Base-by-base conservation (phyloP, 1,284 basidiomycete genomes). In the Coriolopsis trogii region DNA sequence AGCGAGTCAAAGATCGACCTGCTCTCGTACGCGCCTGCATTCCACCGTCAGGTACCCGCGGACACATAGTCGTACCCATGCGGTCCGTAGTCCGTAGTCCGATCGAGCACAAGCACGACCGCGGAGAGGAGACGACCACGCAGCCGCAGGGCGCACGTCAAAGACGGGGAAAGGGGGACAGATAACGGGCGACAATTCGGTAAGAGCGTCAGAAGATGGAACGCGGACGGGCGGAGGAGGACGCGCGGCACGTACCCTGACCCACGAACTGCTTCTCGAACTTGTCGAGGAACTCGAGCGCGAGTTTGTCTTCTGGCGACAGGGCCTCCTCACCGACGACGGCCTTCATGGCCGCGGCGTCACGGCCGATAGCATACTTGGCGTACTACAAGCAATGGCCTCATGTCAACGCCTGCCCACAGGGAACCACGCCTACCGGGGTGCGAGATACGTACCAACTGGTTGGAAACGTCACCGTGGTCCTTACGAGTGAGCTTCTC, bases 291-390 rank as follows among this genome's bases (percentile, higher is more conserved):
- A 97, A 96, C 70, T 95, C 93, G 47, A 96, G 75, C 4, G 94
- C 93, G 41, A 95, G 79, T 73, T 95, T 96, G 71, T 98, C 96
- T 71, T 98, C 96, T 0, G 86, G 76, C 28, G 91, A 94, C 61
- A 99, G 75, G 6, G 97, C 96, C 71, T 99, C 97, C 72, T 99
- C 97, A 69, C 97, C 97, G 42, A 99, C 97, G 41, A 99, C 97
- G 49, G 97, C 97, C 75, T 99, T 99, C 97, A 99, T 99, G 4
- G 95, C 83, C 1, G 96, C 95, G 26, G 97, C 97, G 69, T 99
- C 97, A 67, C 93, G 87, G 47, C 95, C 97, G 67, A 97, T 95
- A 61, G 95, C 95, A 73, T 98, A 98, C 75, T 95, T 96, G 64
- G 93, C 93, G 70, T 96, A 96, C 89, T 93, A 43, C 28, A 36